These are phyloP conservation scores for Pelomyxa schiedti DNA, from an alignment of 78 protist species.

Conservation along the genomic window DNA sequence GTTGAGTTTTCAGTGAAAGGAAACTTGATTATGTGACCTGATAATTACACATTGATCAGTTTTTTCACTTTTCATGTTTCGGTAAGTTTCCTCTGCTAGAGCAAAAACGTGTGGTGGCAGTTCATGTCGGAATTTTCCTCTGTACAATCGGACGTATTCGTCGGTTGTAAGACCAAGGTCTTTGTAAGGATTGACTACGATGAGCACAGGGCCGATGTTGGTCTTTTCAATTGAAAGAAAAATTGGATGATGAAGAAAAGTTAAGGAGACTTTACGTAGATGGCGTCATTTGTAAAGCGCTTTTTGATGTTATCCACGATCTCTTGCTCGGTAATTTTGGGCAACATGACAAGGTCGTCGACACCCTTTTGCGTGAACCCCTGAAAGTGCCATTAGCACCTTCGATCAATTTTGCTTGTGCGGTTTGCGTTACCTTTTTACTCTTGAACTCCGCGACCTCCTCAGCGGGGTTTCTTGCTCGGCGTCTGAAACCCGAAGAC, in stretches of 20 bases:
- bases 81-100: slow-evolving; percentile 65
- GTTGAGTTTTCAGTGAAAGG: neutral
- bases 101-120: slow-evolving; percentile 83
- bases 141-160: slow-evolving; percentile 32
- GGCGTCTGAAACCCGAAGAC: neutral
- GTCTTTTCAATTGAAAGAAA: slow-evolving; percentile 24
- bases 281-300: slow-evolving; percentile 61
- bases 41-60: slow-evolving; percentile 64
- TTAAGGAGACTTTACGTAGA: slow-evolving; percentile 39
- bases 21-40: neutral
- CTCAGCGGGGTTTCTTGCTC: neutral
- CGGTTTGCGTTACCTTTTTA: no score
- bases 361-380: slow-evolving; percentile 36
- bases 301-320: slow-evolving; percentile 59
- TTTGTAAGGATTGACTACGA: slow-evolving; percentile 79
- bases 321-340: slow-evolving; percentile 55
- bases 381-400: no score
- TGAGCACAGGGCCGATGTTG: slow-evolving; percentile 76
- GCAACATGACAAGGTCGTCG: slow-evolving; percentile 74
- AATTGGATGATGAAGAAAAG: neutral
- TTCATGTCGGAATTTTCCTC: slow-evolving; percentile 53
- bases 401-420: no score
- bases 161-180: slow-evolving; percentile 32
- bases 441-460: neutral
- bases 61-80: slow-evolving; percentile 39